Conservation (phyloP, 2,329 filamentous ascomycete genomes). For the Claviceps fusiformis region DNA sequence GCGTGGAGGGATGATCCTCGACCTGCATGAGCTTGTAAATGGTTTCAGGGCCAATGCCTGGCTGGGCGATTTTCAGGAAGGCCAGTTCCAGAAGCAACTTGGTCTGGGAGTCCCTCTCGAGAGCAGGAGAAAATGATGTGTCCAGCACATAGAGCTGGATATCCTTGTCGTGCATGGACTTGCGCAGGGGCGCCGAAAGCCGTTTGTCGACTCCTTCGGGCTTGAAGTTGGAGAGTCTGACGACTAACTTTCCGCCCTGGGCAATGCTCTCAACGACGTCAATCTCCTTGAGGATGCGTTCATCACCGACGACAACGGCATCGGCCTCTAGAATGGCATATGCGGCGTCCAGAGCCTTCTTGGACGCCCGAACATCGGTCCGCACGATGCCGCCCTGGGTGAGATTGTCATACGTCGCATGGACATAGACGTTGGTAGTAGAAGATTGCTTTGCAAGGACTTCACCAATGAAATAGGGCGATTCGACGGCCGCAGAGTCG, state of each 20-base stretch:
- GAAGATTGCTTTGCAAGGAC: conserved; percentile 60
- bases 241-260: conserved; percentile 55
- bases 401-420: conserved; percentile 51
- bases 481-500: conserved; percentile 50
- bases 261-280: conserved; percentile 60
- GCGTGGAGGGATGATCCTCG: conserved; percentile 35
- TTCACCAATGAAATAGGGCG: conserved; percentile 46
- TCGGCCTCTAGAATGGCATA: conserved; percentile 72
- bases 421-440: conserved; percentile 47
- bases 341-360: conserved; percentile 70
- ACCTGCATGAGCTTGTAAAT: conserved; percentile 51
- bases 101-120: conserved; percentile 54
- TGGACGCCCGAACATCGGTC: conserved; percentile 72
- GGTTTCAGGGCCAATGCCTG: conserved; percentile 47
- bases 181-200: conserved; percentile 56
- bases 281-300: conserved; percentile 67
- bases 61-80: conserved; percentile 66
- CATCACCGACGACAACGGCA: conserved; percentile 62
- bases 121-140: conserved; percentile 49
- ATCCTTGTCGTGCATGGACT: conserved; percentile 54
- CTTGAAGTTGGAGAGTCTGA: conserved; percentile 69
- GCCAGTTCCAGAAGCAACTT: conserved; percentile 63
- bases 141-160: conserved; percentile 67
- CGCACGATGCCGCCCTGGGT: conserved; percentile 66
- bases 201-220: conserved; percentile 84